Evolutionary conservation across 306 rosid genomes (phyloP), one percentile per base, ranked within the genome.

Genomic region (Herpetospermum pedunculosum): DNA sequence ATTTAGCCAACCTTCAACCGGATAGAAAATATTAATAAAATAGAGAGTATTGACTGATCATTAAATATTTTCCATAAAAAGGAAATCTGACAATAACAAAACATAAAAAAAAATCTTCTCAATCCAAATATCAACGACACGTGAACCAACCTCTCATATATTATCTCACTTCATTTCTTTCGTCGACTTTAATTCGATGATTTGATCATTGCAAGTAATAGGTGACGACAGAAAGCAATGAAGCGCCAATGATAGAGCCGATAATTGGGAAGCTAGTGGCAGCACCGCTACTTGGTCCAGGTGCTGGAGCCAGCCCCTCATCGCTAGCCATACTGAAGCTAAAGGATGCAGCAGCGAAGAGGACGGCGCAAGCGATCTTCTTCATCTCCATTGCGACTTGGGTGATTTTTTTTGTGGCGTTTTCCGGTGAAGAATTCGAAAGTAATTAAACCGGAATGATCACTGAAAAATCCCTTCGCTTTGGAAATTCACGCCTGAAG

Each of bases 141-240:
- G n/a, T n/a, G n/a, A n/a, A n/a, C n/a, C n/a, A n/a, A n/a, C n/a
- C 19, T 3, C 28, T 18, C 18, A 7, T 15, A 19, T 4, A 5
- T 34, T 58, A 29, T 58, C 65, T 58, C 65, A 19, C 32, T 4
- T 18, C 26, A 5, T 1, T 9, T n/a, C 12, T 26, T 7, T 7
- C 6, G 16, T 1, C 11, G 9, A 12, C 38, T 15, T 26, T 30
- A 18, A 9, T 2, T 11, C 0, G 7, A 43, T 47, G 76, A n/a
- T n/a, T n/a, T n/a, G n/a, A n/a, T n/a, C n/a, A n/a, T n/a, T n/a
- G n/a, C n/a, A n/a, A n/a, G n/a, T 77, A 79, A 80, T 73, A 81
- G 13, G 83, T 87, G 50, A 80, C 60, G 29, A 84, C 68, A 53
- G 89, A 83, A 65, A 80, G 72, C 43, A 85, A 38, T 32, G 85